Percentiles rank a stretch among this genome's conserved stretches.
These are phyloP conservation scores for Ascocoryne sarcoides DNA, from an alignment of 2,329 filamentous ascomycete genomes.

Conservation along the genomic window DNA sequence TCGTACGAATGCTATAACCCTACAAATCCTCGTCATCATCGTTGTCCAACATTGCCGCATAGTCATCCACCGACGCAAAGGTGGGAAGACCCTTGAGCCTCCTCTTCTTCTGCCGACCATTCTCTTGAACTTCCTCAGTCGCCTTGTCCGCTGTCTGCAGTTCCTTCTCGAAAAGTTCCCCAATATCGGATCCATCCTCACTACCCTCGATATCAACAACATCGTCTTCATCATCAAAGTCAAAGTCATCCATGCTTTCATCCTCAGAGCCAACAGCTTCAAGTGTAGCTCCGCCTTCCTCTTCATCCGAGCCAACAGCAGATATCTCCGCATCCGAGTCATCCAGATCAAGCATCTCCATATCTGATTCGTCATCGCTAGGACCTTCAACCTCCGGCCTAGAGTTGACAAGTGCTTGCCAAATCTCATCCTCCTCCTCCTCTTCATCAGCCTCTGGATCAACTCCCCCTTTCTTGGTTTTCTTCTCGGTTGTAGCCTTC, in stretches of 20 bases:
- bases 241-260: slow-evolving; percentile 29
- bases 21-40: slow-evolving; percentile 47
- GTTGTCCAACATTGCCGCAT: slow-evolving; percentile 71
- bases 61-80: slow-evolving; percentile 91
- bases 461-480: slow-evolving; percentile 39
- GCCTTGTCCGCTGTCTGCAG: slow-evolving; percentile 24
- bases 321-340: slow-evolving; percentile 33
- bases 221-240: slow-evolving; percentile 17
- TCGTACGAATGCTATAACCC: too few species aligned
- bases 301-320: slow-evolving; percentile 28
- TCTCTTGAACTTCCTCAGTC: slow-evolving; percentile 36
- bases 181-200: slow-evolving; percentile 34
- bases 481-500: slow-evolving; percentile 42
- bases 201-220: background rate
- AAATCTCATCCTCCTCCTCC: slow-evolving; percentile 75
- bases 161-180: slow-evolving; percentile 31
- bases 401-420: slow-evolving; percentile 80
- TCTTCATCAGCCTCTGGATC: slow-evolving; percentile 34
- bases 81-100: slow-evolving; percentile 83
- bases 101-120: slow-evolving; percentile 58
- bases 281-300: slow-evolving; percentile 10
- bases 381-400: slow-evolving; percentile 65
- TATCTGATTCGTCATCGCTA: slow-evolving; percentile 44
- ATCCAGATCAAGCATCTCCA: slow-evolving; percentile 45
- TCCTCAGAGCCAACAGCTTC: background rate